Evolutionary conservation across 1,139 yeast genomes (phyloP).

Genomic region (Kurtzmaniella quercitrusa): DNA sequence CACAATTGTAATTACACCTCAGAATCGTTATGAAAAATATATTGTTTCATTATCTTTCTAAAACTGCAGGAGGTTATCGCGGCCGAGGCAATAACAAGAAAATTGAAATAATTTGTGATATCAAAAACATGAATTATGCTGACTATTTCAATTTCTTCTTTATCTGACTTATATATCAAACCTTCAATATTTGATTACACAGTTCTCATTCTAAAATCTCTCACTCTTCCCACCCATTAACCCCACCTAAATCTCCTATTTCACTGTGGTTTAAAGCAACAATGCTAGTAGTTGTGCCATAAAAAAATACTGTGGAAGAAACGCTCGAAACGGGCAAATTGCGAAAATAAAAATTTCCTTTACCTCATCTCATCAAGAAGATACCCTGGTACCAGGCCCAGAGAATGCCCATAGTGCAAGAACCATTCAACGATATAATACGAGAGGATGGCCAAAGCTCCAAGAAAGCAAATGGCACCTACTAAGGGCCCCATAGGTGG

Average conservation of each 20-base stretch:
- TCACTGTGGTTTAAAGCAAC: neutral
- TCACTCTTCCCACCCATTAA: neutral
- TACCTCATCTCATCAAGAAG: neutral
- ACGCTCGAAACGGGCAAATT: slow-evolving; percentile 1
- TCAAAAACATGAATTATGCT: too few species aligned
- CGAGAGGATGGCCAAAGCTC: slow-evolving; percentile 28
- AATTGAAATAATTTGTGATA: too few species aligned
- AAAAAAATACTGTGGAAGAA: neutral
- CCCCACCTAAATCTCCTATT: neutral
- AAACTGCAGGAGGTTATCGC: too few species aligned
- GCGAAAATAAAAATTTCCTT: neutral
- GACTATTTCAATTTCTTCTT: too few species aligned
- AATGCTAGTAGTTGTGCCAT: neutral
- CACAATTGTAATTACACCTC: too few species aligned
- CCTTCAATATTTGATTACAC: too few species aligned
- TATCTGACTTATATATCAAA: too few species aligned
- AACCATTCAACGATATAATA: slow-evolving; percentile 1
- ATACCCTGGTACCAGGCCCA: slow-evolving; percentile 1
- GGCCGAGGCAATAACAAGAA: too few species aligned
- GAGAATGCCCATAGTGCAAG: slow-evolving; percentile 3
- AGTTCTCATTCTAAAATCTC: neutral
- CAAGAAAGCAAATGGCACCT: slow-evolving; percentile 17
- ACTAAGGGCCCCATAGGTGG: slow-evolving; percentile 23
- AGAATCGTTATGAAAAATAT: too few species aligned
- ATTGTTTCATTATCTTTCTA: too few species aligned